These are phyloP conservation scores for Ramaria rubella DNA, from an alignment of 768 basidiomycete species.

Conservation along the genomic window DNA sequence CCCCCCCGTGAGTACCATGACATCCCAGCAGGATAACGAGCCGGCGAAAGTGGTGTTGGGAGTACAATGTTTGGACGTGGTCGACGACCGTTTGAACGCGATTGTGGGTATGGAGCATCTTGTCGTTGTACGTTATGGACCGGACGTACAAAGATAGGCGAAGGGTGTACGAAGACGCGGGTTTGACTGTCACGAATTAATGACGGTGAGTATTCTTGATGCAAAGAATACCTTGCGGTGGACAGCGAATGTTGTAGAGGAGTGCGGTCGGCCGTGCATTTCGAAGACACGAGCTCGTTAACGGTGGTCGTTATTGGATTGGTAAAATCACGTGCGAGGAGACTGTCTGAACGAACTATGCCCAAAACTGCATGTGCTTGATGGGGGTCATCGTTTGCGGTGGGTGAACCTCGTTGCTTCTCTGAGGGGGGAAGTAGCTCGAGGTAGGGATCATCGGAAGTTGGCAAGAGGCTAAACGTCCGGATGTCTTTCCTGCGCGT, in stretches of 20 bases:
- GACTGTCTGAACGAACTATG: constrained; percentile 20
- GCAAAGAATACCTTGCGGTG: not conserved
- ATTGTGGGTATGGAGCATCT: not conserved
- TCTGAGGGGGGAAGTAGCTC: not conserved
- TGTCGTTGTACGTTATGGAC: not conserved
- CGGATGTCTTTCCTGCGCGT: not conserved
- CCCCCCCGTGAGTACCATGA: not conserved
- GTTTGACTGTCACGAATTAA: constrained; percentile 5
- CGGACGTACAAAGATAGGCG: not conserved
- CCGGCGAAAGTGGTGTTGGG: constrained; percentile 15
- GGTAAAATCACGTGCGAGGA: constrained; percentile 24
- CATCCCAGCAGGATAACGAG: constrained; percentile 9
- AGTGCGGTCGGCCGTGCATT: not conserved
- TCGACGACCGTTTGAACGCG: not conserved
- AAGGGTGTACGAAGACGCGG: not conserved
- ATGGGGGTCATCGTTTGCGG: not conserved
- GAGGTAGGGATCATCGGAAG: not conserved
- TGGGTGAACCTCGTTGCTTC: not conserved
- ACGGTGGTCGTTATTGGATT: constrained; percentile 14
- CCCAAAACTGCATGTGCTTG: not conserved
- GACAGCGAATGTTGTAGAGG: not conserved
- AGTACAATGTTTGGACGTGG: constrained; percentile 10
- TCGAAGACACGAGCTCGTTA: constrained; percentile 10
- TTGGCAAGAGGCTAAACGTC: not conserved
- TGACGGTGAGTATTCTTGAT: constrained; percentile 16